Evolutionary conservation across 176 grass and related monocot genomes (phyloP).

Genomic region (Poa pratensis): DNA sequence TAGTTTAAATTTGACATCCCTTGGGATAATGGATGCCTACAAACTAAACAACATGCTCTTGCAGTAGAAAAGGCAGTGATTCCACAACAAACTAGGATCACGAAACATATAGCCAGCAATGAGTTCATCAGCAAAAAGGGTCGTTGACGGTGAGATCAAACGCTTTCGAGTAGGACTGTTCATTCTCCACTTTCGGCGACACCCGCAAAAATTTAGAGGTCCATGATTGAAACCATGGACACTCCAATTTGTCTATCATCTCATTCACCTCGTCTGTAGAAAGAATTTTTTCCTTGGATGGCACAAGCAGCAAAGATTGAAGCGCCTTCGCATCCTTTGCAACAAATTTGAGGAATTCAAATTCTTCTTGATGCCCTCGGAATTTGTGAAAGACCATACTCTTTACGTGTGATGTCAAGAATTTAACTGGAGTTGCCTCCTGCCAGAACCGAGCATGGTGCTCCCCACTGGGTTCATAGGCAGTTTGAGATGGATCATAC

Average conservation of each 20-base stretch:
- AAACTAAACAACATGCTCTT: background rate
- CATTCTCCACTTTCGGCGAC: background rate
- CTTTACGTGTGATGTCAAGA: conserved; percentile 5
- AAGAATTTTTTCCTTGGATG: background rate
- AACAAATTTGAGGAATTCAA: background rate
- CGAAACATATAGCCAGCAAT: background rate
- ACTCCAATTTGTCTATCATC: background rate
- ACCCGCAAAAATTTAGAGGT: background rate
- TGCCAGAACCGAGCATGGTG: background rate
- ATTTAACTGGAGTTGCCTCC: background rate
- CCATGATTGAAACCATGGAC: background rate
- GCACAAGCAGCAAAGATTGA: conserved; percentile 4
- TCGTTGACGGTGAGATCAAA: background rate
- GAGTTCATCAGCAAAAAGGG: background rate
- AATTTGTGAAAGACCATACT: conserved; percentile 15
- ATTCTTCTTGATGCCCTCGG: background rate
- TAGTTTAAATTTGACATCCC: background rate
- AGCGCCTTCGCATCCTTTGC: background rate
- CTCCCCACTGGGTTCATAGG: background rate
- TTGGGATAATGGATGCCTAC: background rate
- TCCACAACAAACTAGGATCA: background rate
- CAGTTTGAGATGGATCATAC: background rate
- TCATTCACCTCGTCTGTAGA: background rate
- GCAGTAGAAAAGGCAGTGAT: background rate
- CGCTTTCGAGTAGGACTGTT: background rate